Conservation (phyloP, 2,329 filamentous ascomycete species). For the Monilinia fructicola region DNA sequence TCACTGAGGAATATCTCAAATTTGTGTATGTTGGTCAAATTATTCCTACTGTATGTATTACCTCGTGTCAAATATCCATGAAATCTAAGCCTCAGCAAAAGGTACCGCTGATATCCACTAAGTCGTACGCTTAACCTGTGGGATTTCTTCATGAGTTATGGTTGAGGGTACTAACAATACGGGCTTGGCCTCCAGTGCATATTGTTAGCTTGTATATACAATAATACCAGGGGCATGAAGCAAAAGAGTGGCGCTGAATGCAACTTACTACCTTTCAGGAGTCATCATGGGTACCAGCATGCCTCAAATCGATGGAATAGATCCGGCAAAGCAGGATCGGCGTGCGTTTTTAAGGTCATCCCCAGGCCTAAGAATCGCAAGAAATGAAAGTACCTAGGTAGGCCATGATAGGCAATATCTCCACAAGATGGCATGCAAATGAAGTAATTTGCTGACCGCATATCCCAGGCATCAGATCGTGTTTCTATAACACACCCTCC, state of each 20-base stretch:
- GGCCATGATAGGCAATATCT: not conserved
- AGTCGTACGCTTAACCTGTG: not conserved
- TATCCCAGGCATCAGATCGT: not conserved
- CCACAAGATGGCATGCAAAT: not conserved
- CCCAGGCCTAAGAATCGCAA: not conserved
- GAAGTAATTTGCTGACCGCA: slow-evolving; percentile 4
- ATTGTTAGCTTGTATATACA: not conserved
- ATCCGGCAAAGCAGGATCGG: not conserved
- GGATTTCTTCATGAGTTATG: not conserved
- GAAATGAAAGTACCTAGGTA: not conserved
- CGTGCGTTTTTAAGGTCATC: not conserved
- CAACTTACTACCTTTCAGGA: not conserved
- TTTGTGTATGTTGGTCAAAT: slow-evolving; percentile 1
- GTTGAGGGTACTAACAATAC: not conserved
- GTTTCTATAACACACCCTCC: not conserved
- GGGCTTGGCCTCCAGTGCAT: not conserved
- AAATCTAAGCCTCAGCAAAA: slow-evolving; percentile 5
- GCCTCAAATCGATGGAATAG: not conserved
- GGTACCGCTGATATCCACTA: not conserved
- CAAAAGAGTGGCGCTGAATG: not conserved
- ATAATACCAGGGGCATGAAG: not conserved
- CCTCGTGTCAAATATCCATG: slow-evolving; percentile 12
- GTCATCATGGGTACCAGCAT: not conserved
- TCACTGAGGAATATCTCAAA: not conserved
- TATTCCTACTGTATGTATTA: not conserved